Percentiles rank a stretch among this genome's conserved stretches.
These are phyloP conservation scores for Apophysomyces elegans DNA, from an alignment of 371 early-diverging fungal genomes.

Conservation along the genomic window DNA sequence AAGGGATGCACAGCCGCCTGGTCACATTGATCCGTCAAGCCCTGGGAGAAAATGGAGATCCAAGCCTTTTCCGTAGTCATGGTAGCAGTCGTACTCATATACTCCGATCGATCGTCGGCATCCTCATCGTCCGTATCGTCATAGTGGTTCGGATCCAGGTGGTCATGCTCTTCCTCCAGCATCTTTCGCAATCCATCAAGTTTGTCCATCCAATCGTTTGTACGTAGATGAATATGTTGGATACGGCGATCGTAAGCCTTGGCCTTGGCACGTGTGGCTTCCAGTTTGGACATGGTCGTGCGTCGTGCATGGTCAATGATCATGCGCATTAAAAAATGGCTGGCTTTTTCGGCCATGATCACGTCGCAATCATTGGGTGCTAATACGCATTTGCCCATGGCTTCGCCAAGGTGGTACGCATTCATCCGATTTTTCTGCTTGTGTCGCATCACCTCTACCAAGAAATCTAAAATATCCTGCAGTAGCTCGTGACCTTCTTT, in stretches of 20 bases:
- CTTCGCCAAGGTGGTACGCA: slow-evolving; percentile 21
- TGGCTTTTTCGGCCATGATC: slow-evolving; percentile 23
- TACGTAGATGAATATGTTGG: neutral
- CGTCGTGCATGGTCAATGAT: slow-evolving; percentile 12
- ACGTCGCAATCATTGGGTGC: slow-evolving; percentile 18
- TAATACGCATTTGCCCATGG: slow-evolving; percentile 22
- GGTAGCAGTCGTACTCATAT: too few species aligned
- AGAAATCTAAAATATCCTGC: slow-evolving; percentile 21
- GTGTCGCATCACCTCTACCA: slow-evolving; percentile 22
- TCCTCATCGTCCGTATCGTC: too few species aligned
- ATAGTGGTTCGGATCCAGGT: neutral
- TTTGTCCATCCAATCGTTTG: neutral
- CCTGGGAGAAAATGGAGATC: slow-evolving; percentile 8
- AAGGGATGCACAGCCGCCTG: neutral
- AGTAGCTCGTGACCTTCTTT: slow-evolving; percentile 11
- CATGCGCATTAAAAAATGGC: slow-evolving; percentile 17
- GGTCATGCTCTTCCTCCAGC: neutral
- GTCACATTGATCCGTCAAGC: slow-evolving; percentile 3
- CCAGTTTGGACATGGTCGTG: slow-evolving; percentile 31
- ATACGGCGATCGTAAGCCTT: slow-evolving; percentile 41
- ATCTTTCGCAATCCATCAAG: neutral
- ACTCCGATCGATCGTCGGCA: too few species aligned
- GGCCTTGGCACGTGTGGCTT: slow-evolving; percentile 43
- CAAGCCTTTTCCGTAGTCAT: neutral
- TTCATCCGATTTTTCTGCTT: slow-evolving; percentile 19